Base-by-base conservation (phyloP, 169 alveolate genomes). In the Plasmodium adleri region DNA sequence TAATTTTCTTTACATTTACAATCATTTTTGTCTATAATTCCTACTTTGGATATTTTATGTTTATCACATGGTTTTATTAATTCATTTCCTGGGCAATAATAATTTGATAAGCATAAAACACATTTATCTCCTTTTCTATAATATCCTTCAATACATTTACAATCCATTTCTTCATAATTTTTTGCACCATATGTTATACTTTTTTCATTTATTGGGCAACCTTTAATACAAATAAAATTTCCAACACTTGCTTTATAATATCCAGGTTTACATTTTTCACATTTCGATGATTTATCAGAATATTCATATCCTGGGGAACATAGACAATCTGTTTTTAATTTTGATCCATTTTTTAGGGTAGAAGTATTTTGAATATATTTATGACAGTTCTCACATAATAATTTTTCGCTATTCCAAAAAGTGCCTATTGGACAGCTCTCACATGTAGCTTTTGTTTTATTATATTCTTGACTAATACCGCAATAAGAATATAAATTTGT, bases 251-350 rank as follows among this genome's bases (percentile, higher is more conserved):
- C 66, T 32, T 90, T 88, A 32, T 89, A 89, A 39, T 91, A 90
- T 47, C 94, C 94, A 68, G 75, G 89, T 50, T 93, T 94, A 50
- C 96, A 94, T 68, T 83, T 74, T 52, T 78, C 80, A 72, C 96
- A 94, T 15, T 87, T 88, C 2, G 43, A 54, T 6, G 92, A 20
- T 15, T 75, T 86, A 62, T 83, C 92, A 13, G 86, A 28, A 62
- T 63, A 72, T 74, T 68, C 93, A 66, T 74, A 73, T 15, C 96
- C 96, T 56, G 94, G 75, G 28, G 90, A 52, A 49, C 96, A 94
- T 45, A 89, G 32, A 28, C 96, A 94, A 28, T 90, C 94, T 1
- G 74, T 54, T 58, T 72, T 47, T 63, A 92, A 73, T 12, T 32
- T 66, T 2, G 93, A 52, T 10, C 95, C 96, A 15, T n/a, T 88